Conservation (phyloP, 73 alveolate genomes). For the Stentor coeruleus region DNA sequence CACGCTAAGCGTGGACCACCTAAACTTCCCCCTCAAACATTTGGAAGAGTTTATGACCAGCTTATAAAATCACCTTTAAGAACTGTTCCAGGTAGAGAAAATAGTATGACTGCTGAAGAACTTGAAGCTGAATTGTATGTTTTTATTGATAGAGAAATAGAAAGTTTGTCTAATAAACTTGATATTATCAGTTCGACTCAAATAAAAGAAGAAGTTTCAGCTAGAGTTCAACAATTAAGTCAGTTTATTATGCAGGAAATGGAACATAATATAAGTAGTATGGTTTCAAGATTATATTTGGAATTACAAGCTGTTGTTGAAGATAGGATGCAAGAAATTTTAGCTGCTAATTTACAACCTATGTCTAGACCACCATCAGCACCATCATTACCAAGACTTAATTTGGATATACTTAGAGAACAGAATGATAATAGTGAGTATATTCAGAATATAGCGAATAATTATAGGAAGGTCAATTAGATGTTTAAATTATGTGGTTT, state of each 20-base stretch:
- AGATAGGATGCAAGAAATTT: neutral
- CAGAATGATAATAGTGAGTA: neutral
- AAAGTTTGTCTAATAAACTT: constrained; percentile 7
- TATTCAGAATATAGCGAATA: constrained; percentile 3
- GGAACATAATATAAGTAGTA: neutral
- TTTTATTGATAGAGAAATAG: constrained; percentile 6
- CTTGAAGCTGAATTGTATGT: neutral
- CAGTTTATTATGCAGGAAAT: constrained; percentile 18
- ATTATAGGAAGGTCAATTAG: neutral
- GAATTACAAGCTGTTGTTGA: constrained; percentile 12
- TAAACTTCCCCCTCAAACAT: neutral
- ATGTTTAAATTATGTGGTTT: too few species aligned
- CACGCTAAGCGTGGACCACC: constrained; percentile 24
- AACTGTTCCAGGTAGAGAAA: neutral
- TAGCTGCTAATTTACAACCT: neutral
- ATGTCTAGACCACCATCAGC: constrained; percentile 7
- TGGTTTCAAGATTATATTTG: neutral
- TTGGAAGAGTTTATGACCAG: constrained; percentile 7
- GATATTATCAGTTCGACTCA: constrained; percentile 3
- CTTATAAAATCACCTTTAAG: neutral
- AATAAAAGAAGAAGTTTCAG: neutral
- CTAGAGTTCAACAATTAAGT: neutral
- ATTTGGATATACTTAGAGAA: neutral
- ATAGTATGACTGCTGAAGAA: neutral
- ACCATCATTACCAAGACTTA: neutral